Percentiles rank a stretch among this genome's conserved stretches.
phyloP scores from a whole-genome alignment of 176 grass and related monocot species.

The Melocanna baccifera region DNA sequence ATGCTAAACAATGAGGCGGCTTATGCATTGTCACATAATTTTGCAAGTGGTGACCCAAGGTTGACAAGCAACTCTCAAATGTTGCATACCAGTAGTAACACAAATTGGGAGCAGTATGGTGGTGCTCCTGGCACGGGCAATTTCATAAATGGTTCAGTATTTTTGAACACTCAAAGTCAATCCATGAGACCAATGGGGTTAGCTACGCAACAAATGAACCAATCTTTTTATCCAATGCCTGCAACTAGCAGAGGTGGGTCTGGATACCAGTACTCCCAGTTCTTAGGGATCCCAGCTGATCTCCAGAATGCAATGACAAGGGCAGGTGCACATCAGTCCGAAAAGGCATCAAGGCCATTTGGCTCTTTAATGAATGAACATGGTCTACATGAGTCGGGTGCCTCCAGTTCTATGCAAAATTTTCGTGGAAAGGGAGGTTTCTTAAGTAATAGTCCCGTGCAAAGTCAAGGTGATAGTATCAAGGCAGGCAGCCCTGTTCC shows the following conservation, averaged over 20 bases:
- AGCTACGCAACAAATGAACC: slow-evolving; percentile 63
- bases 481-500: slow-evolving; percentile 48
- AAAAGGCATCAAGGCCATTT: slow-evolving; percentile 54
- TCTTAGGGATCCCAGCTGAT: slow-evolving; percentile 68
- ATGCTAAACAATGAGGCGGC: slow-evolving; percentile 58
- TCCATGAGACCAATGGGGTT: slow-evolving; percentile 58
- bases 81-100: slow-evolving; percentile 51
- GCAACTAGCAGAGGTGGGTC: slow-evolving; percentile 45
- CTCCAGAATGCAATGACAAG: slow-evolving; percentile 50
- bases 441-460: slow-evolving; percentile 38
- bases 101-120: slow-evolving; percentile 64
- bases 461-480: slow-evolving; percentile 49
- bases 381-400: slow-evolving; percentile 36
- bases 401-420: slow-evolving; percentile 62
- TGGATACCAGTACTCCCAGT: slow-evolving; percentile 72
- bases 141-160: slow-evolving; percentile 64
- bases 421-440: slow-evolving; percentile 66
- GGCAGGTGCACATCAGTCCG: slow-evolving; percentile 47
- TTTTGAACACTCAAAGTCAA: slow-evolving; percentile 59
- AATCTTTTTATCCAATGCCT: slow-evolving; percentile 66
- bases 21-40: slow-evolving; percentile 66
- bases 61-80: slow-evolving; percentile 59
- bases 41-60: slow-evolving; percentile 42
- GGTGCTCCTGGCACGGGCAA: slow-evolving; percentile 52
- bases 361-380: slow-evolving; percentile 53